phyloP scores from a whole-genome alignment of 176 grass and related monocot species.

The Hordeum marinum region DNA sequence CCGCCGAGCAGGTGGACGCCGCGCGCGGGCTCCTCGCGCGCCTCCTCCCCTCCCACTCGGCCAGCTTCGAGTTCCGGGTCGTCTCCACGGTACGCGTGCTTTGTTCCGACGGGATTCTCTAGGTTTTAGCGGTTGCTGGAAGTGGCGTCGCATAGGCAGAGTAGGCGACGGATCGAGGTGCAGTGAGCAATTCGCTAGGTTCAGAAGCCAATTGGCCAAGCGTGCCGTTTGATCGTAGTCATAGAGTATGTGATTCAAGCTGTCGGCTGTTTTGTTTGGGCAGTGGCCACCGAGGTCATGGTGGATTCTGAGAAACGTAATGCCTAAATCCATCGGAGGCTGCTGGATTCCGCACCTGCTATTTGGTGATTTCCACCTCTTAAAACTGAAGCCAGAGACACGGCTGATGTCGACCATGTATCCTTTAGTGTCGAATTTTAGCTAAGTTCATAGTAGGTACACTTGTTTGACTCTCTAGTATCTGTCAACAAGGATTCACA shows the following conservation, averaged over 20 bases:
- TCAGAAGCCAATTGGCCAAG: background rate
- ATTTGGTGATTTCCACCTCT: background rate
- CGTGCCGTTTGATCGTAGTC: background rate
- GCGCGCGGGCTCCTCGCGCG: conserved; percentile 41
- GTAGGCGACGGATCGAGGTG: background rate
- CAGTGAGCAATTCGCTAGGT: background rate
- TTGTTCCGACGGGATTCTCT: background rate
- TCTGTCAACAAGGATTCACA: background rate
- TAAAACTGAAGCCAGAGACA: background rate
- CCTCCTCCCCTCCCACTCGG: conserved; percentile 52
- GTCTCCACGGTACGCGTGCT: conserved; percentile 41
- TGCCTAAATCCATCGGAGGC: background rate
- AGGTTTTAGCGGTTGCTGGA: background rate
- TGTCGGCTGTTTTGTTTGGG: background rate
- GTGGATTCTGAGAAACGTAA: background rate
- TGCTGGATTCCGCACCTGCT: background rate
- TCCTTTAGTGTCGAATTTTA: background rate
- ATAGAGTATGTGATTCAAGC: background rate
- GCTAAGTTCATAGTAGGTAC: background rate
- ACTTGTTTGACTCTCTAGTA: background rate
- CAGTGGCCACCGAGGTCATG: background rate
- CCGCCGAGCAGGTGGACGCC: conserved; percentile 42
- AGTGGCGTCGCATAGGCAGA: background rate
- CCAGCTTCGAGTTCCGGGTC: conserved; percentile 62
- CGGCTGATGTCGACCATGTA: background rate